A percentile compares a stretch with the other conserved stretches of the same genome.
Conservation (phyloP, 2,329 filamentous ascomycete genomes). For the Onygenales sp. region DNA sequence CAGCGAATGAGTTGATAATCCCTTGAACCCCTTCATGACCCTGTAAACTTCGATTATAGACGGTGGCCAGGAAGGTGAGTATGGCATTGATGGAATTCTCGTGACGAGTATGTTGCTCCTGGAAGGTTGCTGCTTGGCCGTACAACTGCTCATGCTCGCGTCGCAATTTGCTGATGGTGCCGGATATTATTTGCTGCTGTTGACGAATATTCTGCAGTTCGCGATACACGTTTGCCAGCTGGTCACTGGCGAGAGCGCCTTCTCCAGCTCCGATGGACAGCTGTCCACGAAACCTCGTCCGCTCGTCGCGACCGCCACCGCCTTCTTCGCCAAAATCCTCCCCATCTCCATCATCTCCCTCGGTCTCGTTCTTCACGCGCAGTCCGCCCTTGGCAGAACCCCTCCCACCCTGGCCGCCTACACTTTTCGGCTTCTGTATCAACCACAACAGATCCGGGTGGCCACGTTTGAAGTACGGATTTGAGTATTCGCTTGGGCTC, state of each 20-base stretch:
- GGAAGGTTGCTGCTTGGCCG: constrained; percentile 78
- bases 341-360: constrained; percentile 63
- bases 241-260: constrained; percentile 53
- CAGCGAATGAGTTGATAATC: constrained; percentile 74
- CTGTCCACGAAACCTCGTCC: constrained; percentile 27
- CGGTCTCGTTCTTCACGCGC: constrained; percentile 46
- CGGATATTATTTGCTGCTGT: constrained; percentile 78
- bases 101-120: constrained; percentile 87
- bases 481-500: constrained; percentile 95
- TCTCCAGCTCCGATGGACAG: constrained; percentile 30
- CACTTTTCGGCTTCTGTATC: constrained; percentile 87
- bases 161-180: constrained; percentile 68
- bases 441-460: constrained; percentile 90
- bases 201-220: constrained; percentile 75
- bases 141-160: constrained; percentile 82
- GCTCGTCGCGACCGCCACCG: constrained; percentile 22
- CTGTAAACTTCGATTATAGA: constrained; percentile 88
- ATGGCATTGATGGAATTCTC: constrained; percentile 99
- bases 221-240: constrained; percentile 65
- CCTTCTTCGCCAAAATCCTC: constrained; percentile 41
- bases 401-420: constrained; percentile 45
- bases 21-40: constrained; percentile 67
- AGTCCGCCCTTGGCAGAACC: constrained; percentile 28
- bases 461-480: constrained; percentile 89
- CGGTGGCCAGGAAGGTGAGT: constrained; percentile 88